Percentiles rank a stretch among this genome's conserved stretches.
These are phyloP conservation scores for Venturia nashicola DNA, from an alignment of 2,329 filamentous ascomycete species.

Conservation along the genomic window DNA sequence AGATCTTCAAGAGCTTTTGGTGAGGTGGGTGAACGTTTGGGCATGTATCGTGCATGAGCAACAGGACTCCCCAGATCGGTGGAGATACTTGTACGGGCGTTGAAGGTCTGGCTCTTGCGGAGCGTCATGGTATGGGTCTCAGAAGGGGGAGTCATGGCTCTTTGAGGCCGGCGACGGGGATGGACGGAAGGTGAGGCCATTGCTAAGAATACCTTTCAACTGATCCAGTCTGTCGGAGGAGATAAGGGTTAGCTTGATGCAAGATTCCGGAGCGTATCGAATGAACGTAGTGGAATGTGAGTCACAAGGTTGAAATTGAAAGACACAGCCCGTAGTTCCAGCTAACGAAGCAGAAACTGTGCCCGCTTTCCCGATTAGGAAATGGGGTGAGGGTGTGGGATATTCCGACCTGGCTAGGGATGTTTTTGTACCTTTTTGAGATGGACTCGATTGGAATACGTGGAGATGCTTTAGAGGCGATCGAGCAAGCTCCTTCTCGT, in stretches of 20 bases:
- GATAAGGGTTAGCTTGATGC: slow-evolving; percentile 8
- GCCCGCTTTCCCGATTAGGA: slow-evolving; percentile 1
- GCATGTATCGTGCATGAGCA: slow-evolving; percentile 28
- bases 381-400: neutral
- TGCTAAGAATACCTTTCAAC: slow-evolving; percentile 4
- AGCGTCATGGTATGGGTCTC: slow-evolving; percentile 15
- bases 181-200: slow-evolving; percentile 8
- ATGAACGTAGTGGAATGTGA: neutral
- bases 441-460: neutral
- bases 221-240: slow-evolving; percentile 6
- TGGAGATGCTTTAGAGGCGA: neutral
- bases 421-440: neutral
- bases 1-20: slow-evolving; percentile 36
- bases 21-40: slow-evolving; percentile 35
- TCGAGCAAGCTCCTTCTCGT: neutral
- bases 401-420: neutral
- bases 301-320: neutral
- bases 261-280: neutral
- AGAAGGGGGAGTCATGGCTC: slow-evolving; percentile 3
- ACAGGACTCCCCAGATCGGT: slow-evolving; percentile 26
- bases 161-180: slow-evolving; percentile 9
- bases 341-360: neutral
- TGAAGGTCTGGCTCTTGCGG: slow-evolving; percentile 37
- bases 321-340: neutral
- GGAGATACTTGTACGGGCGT: slow-evolving; percentile 26